Evolutionary conservation across 1,284 basidiomycete genomes (phyloP).

Genomic region (Sanghuangporus sanghuang): DNA sequence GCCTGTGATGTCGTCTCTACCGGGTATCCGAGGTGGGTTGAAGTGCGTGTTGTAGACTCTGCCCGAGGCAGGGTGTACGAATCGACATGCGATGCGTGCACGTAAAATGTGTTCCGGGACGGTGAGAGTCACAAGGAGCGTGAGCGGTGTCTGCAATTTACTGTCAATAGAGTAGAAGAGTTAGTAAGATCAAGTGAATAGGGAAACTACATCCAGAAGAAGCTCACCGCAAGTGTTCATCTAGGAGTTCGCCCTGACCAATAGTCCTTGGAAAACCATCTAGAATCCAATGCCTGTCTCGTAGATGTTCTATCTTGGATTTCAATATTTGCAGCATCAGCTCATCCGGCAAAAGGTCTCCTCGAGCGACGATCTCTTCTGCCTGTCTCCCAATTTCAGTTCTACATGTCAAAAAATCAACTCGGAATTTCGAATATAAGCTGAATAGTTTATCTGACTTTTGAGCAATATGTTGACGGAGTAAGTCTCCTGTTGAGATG

Average conservation of each 20-base stretch:
- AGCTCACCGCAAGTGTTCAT: constrained; percentile 62
- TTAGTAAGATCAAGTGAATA: neutral
- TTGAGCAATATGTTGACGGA: constrained; percentile 75
- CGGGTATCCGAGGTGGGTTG: constrained; percentile 84
- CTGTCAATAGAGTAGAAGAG: constrained; percentile 30
- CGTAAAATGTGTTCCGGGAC: constrained; percentile 91
- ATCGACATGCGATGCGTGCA: constrained; percentile 86
- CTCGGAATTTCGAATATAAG: neutral
- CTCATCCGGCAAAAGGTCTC: constrained; percentile 73
- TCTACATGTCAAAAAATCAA: constrained; percentile 28
- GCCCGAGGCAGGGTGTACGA: constrained; percentile 91
- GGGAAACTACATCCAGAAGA: constrained; percentile 9
- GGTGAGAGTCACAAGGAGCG: constrained; percentile 86
- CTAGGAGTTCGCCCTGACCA: constrained; percentile 82
- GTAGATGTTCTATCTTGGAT: constrained; percentile 62
- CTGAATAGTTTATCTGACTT: constrained; percentile 32
- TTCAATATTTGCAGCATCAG: constrained; percentile 72
- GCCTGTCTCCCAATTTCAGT: constrained; percentile 70
- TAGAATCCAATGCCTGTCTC: constrained; percentile 85
- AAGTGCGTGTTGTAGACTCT: constrained; percentile 91
- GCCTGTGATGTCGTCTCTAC: constrained; percentile 89
- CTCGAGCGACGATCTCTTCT: constrained; percentile 70
- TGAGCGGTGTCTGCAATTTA: constrained; percentile 58
- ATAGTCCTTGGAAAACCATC: constrained; percentile 97
- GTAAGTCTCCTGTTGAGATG: constrained; percentile 76